phyloP scores from a whole-genome alignment of 495 filamentous ascomycete genomes.

The Neurospora cerealis region DNA sequence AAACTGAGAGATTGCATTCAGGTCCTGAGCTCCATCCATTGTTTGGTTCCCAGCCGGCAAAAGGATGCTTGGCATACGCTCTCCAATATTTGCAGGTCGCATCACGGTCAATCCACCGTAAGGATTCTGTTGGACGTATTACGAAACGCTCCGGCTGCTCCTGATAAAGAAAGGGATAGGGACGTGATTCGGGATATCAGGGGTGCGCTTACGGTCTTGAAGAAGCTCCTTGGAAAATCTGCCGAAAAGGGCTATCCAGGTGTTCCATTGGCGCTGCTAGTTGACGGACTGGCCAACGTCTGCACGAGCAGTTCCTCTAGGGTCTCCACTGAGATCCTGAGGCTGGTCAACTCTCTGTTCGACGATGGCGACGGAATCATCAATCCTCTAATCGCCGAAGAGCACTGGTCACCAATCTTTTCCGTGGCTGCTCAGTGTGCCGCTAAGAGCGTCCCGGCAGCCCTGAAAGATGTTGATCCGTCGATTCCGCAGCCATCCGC shows the following conservation, averaged over 20 bases:
- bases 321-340: slow-evolving; percentile 45
- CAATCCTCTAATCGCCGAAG: slow-evolving; percentile 37
- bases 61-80: slow-evolving; percentile 68
- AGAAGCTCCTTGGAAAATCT: slow-evolving; percentile 51
- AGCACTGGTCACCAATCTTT: slow-evolving; percentile 45
- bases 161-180: slow-evolving; percentile 44
- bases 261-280: slow-evolving; percentile 44
- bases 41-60: slow-evolving; percentile 57
- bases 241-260: slow-evolving; percentile 52
- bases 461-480: slow-evolving; percentile 1
- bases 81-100: slow-evolving; percentile 67
- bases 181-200: slow-evolving; percentile 44
- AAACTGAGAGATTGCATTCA: slow-evolving; percentile 62
- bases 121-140: slow-evolving; percentile 54
- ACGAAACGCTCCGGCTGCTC: slow-evolving; percentile 36
- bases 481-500: neutral
- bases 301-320: slow-evolving; percentile 42
- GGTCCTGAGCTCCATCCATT: slow-evolving; percentile 73
- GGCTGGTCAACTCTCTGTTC: slow-evolving; percentile 41
- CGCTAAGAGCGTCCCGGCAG: slow-evolving; percentile 22
- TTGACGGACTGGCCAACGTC: slow-evolving; percentile 49
- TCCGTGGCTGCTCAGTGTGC: slow-evolving; percentile 35
- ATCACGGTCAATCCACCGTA: slow-evolving; percentile 62
- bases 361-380: slow-evolving; percentile 28
- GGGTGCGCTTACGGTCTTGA: slow-evolving; percentile 58